A percentile compares a stretch with the other conserved stretches of the same genome.
Conservation (phyloP, 2,329 filamentous ascomycete genomes). For the Didymella pinodella region DNA sequence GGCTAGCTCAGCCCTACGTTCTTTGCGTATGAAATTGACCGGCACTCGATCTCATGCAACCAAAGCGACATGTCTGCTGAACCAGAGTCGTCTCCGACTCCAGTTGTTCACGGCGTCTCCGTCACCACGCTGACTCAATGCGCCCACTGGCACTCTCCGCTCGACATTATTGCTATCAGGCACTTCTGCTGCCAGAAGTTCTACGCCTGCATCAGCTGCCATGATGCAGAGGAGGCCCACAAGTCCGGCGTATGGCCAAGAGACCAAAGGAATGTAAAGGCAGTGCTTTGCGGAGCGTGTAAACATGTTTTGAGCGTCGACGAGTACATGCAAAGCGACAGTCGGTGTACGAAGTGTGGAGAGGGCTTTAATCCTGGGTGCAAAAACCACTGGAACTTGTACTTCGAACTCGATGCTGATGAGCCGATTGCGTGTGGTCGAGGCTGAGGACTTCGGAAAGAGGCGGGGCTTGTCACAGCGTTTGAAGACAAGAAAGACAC, state of each 20-base stretch:
- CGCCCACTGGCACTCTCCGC: constrained; percentile 42
- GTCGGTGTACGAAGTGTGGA: constrained; percentile 38
- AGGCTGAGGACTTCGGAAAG: neutral
- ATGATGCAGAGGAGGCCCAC: constrained; percentile 41
- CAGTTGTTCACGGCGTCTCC: constrained; percentile 37
- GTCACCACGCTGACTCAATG: constrained; percentile 45
- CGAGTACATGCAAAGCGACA: constrained; percentile 44
- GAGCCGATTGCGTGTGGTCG: constrained; percentile 1
- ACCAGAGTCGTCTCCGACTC: constrained; percentile 1
- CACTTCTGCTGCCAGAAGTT: constrained; percentile 49
- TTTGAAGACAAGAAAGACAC: neutral
- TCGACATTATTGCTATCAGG: constrained; percentile 51
- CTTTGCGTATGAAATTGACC: neutral
- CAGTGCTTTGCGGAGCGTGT: constrained; percentile 46
- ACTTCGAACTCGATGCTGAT: constrained; percentile 35
- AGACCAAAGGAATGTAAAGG: constrained; percentile 28
- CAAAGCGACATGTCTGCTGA: constrained; percentile 16
- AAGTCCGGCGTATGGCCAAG: constrained; percentile 34
- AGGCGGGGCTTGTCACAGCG: neutral
- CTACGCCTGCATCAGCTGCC: constrained; percentile 49
- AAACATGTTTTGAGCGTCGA: constrained; percentile 36
- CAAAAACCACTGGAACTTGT: constrained; percentile 46
- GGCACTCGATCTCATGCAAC: neutral
- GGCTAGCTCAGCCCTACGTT: constrained; percentile 34
- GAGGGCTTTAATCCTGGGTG: constrained; percentile 48